phyloP scores from a whole-genome alignment of 805 yeast species.

The Saitoella complicata region DNA sequence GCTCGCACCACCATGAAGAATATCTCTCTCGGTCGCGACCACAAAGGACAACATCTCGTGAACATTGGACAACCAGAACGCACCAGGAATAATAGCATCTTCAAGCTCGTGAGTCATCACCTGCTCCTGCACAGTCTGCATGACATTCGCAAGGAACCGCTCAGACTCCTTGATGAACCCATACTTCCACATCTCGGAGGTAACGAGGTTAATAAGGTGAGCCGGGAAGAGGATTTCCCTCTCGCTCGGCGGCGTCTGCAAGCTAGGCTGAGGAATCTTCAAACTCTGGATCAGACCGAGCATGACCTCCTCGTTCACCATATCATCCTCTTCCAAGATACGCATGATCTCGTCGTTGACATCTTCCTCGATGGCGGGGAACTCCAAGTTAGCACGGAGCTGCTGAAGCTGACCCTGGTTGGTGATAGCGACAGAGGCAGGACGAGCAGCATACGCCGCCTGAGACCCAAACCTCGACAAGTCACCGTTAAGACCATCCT shows the following conservation, averaged over 20 bases:
- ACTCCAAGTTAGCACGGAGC: too few species aligned
- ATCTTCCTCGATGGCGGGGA: neutral
- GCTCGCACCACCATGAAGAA: conserved; percentile 64
- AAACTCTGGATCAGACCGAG: conserved; percentile 74
- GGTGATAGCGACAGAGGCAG: conserved; percentile 17
- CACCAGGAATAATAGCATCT: conserved; percentile 78
- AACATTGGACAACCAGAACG: conserved; percentile 93
- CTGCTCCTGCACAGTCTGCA: conserved; percentile 70
- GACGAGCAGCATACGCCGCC: neutral
- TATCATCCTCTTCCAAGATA: conserved; percentile 19
- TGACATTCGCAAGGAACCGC: conserved; percentile 73
- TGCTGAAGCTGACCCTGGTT: neutral
- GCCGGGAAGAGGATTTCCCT: conserved; percentile 94
- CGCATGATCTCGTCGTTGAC: conserved; percentile 20
- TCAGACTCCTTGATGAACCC: conserved; percentile 88
- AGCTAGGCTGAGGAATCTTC: conserved; percentile 72
- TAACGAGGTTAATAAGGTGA: conserved; percentile 75
- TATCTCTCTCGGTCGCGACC: conserved; percentile 83
- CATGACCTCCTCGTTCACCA: conserved; percentile 63
- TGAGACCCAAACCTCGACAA: too few species aligned
- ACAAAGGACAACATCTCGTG: conserved; percentile 92
- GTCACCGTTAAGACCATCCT: too few species aligned
- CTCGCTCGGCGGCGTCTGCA: conserved; percentile 64
- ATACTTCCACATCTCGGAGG: conserved; percentile 96
- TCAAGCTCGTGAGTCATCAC: conserved; percentile 71